phyloP scores from a whole-genome alignment of 495 filamentous ascomycete species.

The Xylaria castorea region DNA sequence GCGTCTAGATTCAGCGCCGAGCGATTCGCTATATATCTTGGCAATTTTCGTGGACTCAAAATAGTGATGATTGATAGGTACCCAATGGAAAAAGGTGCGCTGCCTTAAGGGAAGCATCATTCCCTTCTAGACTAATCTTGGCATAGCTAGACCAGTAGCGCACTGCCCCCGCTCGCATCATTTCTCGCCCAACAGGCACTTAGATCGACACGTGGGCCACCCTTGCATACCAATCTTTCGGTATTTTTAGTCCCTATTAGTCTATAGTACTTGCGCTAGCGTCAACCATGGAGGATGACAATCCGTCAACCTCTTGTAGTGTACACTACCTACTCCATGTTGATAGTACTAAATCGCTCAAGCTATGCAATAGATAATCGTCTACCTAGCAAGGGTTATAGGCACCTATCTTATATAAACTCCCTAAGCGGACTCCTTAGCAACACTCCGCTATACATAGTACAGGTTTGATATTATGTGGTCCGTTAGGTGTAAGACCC shows the following conservation, averaged over 20 bases:
- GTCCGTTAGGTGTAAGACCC: too few species aligned
- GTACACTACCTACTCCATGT: not conserved
- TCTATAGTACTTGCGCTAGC: constrained; percentile 6
- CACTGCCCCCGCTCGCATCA: not conserved
- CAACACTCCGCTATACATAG: not conserved
- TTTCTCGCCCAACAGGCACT: not conserved
- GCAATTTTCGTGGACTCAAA: not conserved
- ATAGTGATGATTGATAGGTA: not conserved
- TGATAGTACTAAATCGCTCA: constrained; percentile 1
- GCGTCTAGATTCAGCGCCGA: not conserved
- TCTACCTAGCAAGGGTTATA: not conserved
- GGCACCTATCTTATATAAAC: not conserved
- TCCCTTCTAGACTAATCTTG: constrained; percentile 3
- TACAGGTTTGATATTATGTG: not conserved
- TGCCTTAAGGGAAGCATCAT: not conserved
- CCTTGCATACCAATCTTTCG: constrained; percentile 24
- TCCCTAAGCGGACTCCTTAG: not conserved
- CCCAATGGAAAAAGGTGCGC: not conserved
- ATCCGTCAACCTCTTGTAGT: not conserved
- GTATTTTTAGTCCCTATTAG: constrained; percentile 22
- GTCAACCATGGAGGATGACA: not conserved
- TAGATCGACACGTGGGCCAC: constrained; percentile 23
- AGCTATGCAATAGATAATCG: not conserved
- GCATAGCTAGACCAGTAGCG: not conserved
- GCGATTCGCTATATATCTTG: not conserved